Conservation (phyloP, 2,329 filamentous ascomycete genomes). For the Aureobasidium melanogenum region DNA sequence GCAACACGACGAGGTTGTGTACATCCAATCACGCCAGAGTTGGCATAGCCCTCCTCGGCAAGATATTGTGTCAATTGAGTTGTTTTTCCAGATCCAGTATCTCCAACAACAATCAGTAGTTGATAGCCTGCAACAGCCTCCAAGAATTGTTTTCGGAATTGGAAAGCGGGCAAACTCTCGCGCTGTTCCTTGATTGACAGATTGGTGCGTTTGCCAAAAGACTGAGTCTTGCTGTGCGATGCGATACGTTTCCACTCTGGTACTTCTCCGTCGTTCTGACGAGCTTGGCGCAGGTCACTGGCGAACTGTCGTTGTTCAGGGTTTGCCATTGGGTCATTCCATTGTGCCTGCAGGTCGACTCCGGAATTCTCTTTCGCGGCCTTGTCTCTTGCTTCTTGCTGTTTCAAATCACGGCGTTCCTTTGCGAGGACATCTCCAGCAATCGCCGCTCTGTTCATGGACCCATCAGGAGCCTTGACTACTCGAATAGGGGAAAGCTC, state of each 20-base stretch:
- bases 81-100: slow-evolving; percentile 95
- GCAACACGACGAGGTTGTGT: slow-evolving; percentile 96
- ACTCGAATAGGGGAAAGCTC: slow-evolving; percentile 93
- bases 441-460: slow-evolving; percentile 93
- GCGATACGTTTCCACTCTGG: slow-evolving; percentile 84
- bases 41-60: slow-evolving; percentile 82
- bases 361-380: slow-evolving; percentile 64
- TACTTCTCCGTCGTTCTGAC: slow-evolving; percentile 52
- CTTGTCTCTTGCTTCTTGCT: slow-evolving; percentile 77
- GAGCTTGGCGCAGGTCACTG: slow-evolving; percentile 66
- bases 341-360: slow-evolving; percentile 79
- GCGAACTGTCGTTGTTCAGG: slow-evolving; percentile 83
- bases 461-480: slow-evolving; percentile 96
- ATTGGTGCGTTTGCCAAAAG: slow-evolving; percentile 75
- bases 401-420: slow-evolving; percentile 78
- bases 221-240: slow-evolving; percentile 68
- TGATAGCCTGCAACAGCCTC: slow-evolving; percentile 83
- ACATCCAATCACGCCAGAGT: slow-evolving; percentile 84
- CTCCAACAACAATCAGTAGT: slow-evolving; percentile 89
- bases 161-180: slow-evolving; percentile 79
- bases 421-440: slow-evolving; percentile 80
- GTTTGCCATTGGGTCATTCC: slow-evolving; percentile 93
- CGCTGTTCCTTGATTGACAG: slow-evolving; percentile 94
- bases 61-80: slow-evolving; percentile 94
- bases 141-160: slow-evolving; percentile 78